These are phyloP conservation scores for Pulveroboletus sp. DNA, from an alignment of 768 basidiomycete genomes.

Conservation along the genomic window DNA sequence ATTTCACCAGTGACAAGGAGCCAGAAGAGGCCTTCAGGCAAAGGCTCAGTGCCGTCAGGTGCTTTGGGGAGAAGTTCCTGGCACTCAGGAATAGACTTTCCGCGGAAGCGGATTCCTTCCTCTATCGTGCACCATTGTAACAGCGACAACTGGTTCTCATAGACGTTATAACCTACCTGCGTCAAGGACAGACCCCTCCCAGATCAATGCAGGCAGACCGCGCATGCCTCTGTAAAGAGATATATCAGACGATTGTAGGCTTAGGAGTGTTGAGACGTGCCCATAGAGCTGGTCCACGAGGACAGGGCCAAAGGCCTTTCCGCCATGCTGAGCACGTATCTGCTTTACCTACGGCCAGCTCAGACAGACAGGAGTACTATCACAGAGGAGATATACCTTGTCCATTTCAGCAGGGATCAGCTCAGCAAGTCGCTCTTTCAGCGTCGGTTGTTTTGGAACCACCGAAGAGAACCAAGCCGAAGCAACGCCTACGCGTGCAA, in stretches of 20 bases:
- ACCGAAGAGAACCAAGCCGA: slow-evolving; percentile 63
- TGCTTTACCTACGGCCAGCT: slow-evolving; percentile 60
- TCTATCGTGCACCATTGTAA: slow-evolving; percentile 39
- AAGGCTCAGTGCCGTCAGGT: slow-evolving; percentile 80
- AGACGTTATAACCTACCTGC: slow-evolving; percentile 49
- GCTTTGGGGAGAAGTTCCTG: slow-evolving; percentile 86
- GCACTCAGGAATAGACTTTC: slow-evolving; percentile 89
- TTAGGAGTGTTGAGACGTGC: slow-evolving; percentile 32
- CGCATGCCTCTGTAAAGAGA: slow-evolving; percentile 65
- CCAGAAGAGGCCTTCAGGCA: slow-evolving; percentile 95
- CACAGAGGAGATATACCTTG: slow-evolving; percentile 25
- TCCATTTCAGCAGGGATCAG: slow-evolving; percentile 80
- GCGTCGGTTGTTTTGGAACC: slow-evolving; percentile 59
- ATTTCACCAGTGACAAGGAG: slow-evolving; percentile 92
- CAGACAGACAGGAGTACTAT: background rate
- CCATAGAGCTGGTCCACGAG: slow-evolving; percentile 89
- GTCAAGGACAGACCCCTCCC: slow-evolving; percentile 98
- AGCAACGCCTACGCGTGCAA: slow-evolving; percentile 39
- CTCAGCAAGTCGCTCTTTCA: slow-evolving; percentile 91
- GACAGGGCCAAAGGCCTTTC: slow-evolving; percentile 91
- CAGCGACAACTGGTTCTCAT: too few species aligned
- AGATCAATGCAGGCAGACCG: slow-evolving; percentile 89
- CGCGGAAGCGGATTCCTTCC: slow-evolving; percentile 98
- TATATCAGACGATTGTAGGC: slow-evolving; percentile 1
- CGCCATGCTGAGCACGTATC: slow-evolving; percentile 80